Evolutionary conservation across 1,284 basidiomycete species (phyloP), one percentile per base, ranked within the genome.

Genomic region (Fomitiporia mediterranea): DNA sequence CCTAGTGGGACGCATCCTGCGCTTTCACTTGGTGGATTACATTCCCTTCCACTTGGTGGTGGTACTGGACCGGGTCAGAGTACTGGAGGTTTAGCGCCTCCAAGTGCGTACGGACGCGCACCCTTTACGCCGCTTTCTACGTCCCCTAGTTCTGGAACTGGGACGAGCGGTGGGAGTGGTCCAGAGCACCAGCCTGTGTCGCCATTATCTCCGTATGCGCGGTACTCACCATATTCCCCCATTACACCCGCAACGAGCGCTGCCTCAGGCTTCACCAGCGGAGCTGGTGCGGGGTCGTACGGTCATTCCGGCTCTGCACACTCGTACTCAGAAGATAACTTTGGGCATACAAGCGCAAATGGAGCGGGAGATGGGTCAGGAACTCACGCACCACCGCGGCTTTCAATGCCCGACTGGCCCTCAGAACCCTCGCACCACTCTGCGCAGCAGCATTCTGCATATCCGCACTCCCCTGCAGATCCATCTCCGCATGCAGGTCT

Each of bases 401-500:
- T 50, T 15, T 56, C 30, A 32, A 11, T 17, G 8, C 52, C 37
- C 30, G 51, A 42, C 30, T 53, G 51, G 51, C 39, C 51, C 17
- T 48, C 53, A 4, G 53, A 27, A 17, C 9, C 19, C 30, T 44
- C 11, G 13, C 53, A 30, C 25, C 51, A 43, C 21, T 39, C 42
- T 6, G 38, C 39, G 13, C 37, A 21, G 35, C 53, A 9, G 46
- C 54, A 49, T 25, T 51, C 47, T 13, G 46, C 23, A 19, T 56
- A 47, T n/a, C 46, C 46, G 13, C 46, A 56, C 48, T 51, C 46
- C 4, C 46, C 54, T 5, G 54, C 35, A 15, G 54, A 50, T 43
- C 47, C 34, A n/a, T 43, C 54, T 8, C 37, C 34, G 7, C 39
- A 39, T 46, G 47, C 43, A 9, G 27, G 40, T 35, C 38, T 53